Conservation (phyloP, 306 rosid species). For the Hippophae rhamnoides region DNA sequence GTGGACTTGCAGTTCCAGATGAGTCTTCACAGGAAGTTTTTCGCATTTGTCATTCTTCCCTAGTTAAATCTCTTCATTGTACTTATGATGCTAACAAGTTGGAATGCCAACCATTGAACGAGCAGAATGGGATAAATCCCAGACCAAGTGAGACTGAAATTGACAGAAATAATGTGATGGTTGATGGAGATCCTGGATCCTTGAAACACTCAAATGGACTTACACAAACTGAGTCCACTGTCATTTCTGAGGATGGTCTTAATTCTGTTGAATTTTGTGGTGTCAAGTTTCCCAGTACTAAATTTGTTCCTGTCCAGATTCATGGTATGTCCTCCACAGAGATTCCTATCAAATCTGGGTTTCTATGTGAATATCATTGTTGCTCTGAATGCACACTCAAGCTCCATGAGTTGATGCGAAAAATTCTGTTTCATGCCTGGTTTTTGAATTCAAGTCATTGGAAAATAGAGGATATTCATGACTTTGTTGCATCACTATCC, state of each 20-base stretch:
- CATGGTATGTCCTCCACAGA: conserved; percentile 16
- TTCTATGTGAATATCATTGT: conserved; percentile 58
- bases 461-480: conserved; percentile 73
- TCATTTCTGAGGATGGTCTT: conserved; percentile 22
- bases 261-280: conserved; percentile 18
- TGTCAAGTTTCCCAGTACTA: conserved; percentile 19
- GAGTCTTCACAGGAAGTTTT: conserved; percentile 21
- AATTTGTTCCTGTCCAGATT: conserved; percentile 14
- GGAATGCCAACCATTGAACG: conserved; percentile 18
- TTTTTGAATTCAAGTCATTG: conserved; percentile 22
- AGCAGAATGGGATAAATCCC: conserved; percentile 31
- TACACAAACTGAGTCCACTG: conserved; percentile 16
- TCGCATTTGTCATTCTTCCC: conserved; percentile 9
- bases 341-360: conserved; percentile 27
- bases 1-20: conserved; percentile 24
- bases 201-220: conserved; percentile 26
- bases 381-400: conserved; percentile 52
- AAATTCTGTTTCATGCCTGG: conserved; percentile 33
- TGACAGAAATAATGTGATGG: conserved; percentile 12
- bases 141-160: conserved; percentile 19
- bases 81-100: conserved; percentile 20
- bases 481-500: conserved; percentile 54
- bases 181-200: conserved; percentile 20
- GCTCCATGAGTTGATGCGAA: conserved; percentile 33
- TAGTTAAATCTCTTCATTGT: conserved; percentile 19